Base-by-base conservation (phyloP, 1,139 yeast genomes). In the Suzukiozyma palmioleophila region DNA sequence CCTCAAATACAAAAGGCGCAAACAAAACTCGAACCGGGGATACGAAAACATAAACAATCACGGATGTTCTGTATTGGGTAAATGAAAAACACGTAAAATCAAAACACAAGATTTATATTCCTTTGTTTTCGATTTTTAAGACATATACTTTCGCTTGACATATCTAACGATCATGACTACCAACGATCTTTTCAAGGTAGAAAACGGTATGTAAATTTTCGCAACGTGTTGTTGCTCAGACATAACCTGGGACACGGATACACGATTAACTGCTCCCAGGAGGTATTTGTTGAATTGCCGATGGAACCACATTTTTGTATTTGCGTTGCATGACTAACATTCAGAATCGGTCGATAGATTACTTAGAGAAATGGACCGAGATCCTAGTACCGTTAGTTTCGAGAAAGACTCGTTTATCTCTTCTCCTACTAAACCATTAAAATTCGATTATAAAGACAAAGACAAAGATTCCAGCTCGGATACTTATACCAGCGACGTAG, bases 401-500 rank as follows among this genome's bases (percentile, higher is more conserved):
- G 15, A 43, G 47, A 26, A 16, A 14, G 33, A 29, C 10, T 32
- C 34, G 24, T 13, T 8, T 12, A n/a, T 36, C 33, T 57, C 51
- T 30, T 62, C 69, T 2, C 71, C 71, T n/a, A 61, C 63, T 11
- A 64, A 64, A 43, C 73, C 70, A 8, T 56, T 63, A 26, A 57
- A 57, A 26, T 61, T 59, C 43, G 62, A 64, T 10, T 49, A 47
- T 29, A 11, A 12, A 10, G n/a, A 16, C 33, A 56, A 56, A 42
- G 69, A 60, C 40, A 62, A 64, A 44, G 66, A 62, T 45, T 68
- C 75, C 4, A 62, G 70, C 41, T 64, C 75, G 4, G 77, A 70
- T 39, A 71, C 77, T 8, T 69, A 59, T 38, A 66, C 66, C 18
- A 64, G 70, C 43, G 74, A 68, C 18, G 40, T 41, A 16, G 51